These are phyloP conservation scores for Lichtheimia ramosa DNA, from an alignment of 371 early-diverging fungal genomes.

Conservation along the genomic window DNA sequence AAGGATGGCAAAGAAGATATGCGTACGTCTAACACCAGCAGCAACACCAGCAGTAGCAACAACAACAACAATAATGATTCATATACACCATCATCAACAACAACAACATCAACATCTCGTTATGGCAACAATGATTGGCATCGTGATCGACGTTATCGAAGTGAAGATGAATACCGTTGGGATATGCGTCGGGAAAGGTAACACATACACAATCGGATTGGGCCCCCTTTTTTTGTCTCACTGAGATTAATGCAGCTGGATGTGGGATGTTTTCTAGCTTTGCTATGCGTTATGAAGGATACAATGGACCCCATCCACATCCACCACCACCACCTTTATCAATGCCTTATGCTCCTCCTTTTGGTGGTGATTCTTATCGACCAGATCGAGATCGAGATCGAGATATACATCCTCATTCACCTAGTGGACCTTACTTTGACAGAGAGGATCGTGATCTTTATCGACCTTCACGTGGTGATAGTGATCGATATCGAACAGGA, in stretches of 20 bases:
- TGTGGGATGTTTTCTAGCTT: no score
- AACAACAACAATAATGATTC: not conserved
- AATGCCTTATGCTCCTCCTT: slow-evolving; percentile 26
- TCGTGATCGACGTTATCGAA: slow-evolving; percentile 38
- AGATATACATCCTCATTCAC: slow-evolving; percentile 31
- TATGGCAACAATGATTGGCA: slow-evolving; percentile 45
- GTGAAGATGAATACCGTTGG: slow-evolving; percentile 46
- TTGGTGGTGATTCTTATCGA: slow-evolving; percentile 48
- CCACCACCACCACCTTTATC: slow-evolving; percentile 25
- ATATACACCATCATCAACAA: slow-evolving; percentile 7
- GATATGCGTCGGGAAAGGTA: slow-evolving; percentile 39
- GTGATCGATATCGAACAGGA: no score
- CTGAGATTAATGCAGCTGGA: no score
- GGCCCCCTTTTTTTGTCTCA: no score
- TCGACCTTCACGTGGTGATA: slow-evolving; percentile 9
- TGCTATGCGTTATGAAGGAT: no score
- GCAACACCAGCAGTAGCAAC: not conserved
- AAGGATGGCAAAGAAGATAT: slow-evolving; percentile 15
- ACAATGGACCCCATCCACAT: slow-evolving; percentile 17
- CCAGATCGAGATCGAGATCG: slow-evolving; percentile 47
- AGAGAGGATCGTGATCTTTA: slow-evolving; percentile 47
- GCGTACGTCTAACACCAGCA: not conserved
- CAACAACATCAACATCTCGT: slow-evolving; percentile 1
- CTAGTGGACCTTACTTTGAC: slow-evolving; percentile 33
- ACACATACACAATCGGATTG: not conserved